Conservation (phyloP, 768 basidiomycete species). For the Zangia roseola region DNA sequence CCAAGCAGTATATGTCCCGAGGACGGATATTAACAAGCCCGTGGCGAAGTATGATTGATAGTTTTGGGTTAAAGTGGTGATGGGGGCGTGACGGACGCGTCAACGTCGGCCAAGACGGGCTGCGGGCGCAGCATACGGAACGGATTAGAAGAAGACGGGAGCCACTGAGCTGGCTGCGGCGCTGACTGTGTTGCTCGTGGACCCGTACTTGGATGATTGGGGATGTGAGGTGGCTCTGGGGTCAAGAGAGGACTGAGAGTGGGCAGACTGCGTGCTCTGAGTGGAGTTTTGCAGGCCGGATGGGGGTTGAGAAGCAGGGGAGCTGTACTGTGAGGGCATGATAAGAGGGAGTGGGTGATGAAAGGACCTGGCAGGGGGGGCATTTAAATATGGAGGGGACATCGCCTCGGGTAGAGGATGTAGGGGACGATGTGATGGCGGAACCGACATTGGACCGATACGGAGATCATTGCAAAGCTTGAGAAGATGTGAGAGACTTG, state of each 20-base stretch:
- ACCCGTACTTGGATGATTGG: slow-evolving; percentile 23
- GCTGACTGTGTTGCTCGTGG: slow-evolving; percentile 41
- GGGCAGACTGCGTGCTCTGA: slow-evolving; percentile 12
- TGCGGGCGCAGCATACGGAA: not conserved
- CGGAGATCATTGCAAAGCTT: slow-evolving; percentile 17
- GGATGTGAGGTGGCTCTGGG: slow-evolving; percentile 21
- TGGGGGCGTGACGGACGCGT: slow-evolving; percentile 1
- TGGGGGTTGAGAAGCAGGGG: slow-evolving; percentile 13
- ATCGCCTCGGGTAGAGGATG: slow-evolving; percentile 29
- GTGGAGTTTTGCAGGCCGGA: slow-evolving; percentile 23
- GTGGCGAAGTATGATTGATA: not conserved
- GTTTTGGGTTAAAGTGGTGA: not conserved
- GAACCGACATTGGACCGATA: slow-evolving; percentile 29
- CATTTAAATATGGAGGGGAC: slow-evolving; percentile 28
- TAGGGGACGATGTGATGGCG: slow-evolving; percentile 19
- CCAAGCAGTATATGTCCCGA: not conserved
- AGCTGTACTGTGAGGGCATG: slow-evolving; percentile 31
- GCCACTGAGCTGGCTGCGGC: slow-evolving; percentile 50
- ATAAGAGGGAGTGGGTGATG: not conserved
- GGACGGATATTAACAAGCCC: slow-evolving; percentile 6
- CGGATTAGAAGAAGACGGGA: slow-evolving; percentile 57
- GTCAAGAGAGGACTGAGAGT: slow-evolving; percentile 22
- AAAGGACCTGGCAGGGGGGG: slow-evolving; percentile 1
- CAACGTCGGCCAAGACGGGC: not conserved
- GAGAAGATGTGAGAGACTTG: slow-evolving; percentile 11